Base-by-base conservation (phyloP, 768 basidiomycete genomes). In the Grammothele lineata region DNA sequence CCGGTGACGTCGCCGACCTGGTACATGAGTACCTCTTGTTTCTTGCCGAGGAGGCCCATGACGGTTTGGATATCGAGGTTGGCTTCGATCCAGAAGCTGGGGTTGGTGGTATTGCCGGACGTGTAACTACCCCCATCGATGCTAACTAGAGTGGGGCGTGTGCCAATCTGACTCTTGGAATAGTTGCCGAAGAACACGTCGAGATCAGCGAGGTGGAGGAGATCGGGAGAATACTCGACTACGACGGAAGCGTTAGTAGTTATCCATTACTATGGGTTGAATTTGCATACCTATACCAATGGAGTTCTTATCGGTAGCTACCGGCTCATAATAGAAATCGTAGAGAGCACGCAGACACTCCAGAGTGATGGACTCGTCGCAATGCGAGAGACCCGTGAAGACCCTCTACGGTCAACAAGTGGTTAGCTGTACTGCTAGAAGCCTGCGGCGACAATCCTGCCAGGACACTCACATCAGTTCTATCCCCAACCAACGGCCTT, bases 21-120 rank as follows among this genome's bases (percentile, higher is more conserved):
- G 35, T 57, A 60, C 7, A 58, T 40, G 8, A 53, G 53, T 12
- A 60, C 55, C n/a, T 47, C 41, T 44, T 58, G 24, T 11, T 19
- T 36, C 39, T 55, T 43, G 9, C 57, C 59, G 2, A 58, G 51
- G 23, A 81, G 66, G 6, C 74, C 72, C 55, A 88, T 78, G 11
- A 70, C 78, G 43, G 84, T 87, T 62, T 87, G 77, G 17, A 87
- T 76, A 58, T 88, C 87, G 3, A 88, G 74, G 57, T 82, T 73
- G 22, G 84, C 81, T 69, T 87, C 87, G 27, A 30, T 7, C 17
- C 73, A 79, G 40, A 84, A 80, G 35, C 67, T 67, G 17, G 64
- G 54, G 53, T 78, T 76, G 36, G 71, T 61, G 10, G 7, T 7
- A 22, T 35, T 18, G 57, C n/a, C 66, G 69, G 52, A 11, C 39